Evolutionary conservation across 2,329 filamentous ascomycete genomes (phyloP).

Genomic region (Trichoderma arundinaceum): DNA sequence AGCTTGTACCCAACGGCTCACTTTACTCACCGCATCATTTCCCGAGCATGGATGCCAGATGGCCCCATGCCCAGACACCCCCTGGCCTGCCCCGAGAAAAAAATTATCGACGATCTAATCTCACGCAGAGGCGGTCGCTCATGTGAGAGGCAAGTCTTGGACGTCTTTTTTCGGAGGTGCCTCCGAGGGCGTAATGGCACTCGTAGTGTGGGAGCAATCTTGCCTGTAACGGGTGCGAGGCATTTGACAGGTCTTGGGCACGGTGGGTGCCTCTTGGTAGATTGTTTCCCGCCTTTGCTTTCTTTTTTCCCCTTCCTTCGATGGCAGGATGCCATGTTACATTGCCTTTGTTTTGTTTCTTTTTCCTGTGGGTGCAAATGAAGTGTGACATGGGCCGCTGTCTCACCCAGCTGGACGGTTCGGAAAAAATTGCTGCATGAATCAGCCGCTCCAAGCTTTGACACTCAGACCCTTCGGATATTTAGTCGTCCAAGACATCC

Average conservation of each 20-base stretch:
- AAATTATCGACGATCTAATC: slow-evolving; percentile 28
- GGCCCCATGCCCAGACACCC: slow-evolving; percentile 1
- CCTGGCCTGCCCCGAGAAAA: slow-evolving; percentile 10
- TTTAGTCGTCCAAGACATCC: background rate
- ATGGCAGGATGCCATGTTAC: background rate
- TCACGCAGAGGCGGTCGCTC: slow-evolving; percentile 28
- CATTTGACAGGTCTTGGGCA: slow-evolving; percentile 18
- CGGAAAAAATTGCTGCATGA: slow-evolving; percentile 11
- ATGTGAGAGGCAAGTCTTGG: slow-evolving; percentile 23
- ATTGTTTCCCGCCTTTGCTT: background rate
- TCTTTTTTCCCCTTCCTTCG: background rate
- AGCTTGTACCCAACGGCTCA: background rate
- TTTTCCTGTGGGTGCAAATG: background rate
- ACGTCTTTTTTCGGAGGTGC: background rate
- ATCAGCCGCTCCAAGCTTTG: background rate
- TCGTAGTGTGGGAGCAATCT: background rate
- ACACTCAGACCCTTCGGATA: slow-evolving; percentile 16
- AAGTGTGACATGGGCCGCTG: slow-evolving; percentile 16
- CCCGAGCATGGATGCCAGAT: slow-evolving; percentile 22
- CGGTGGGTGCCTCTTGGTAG: background rate
- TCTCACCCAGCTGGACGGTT: slow-evolving; percentile 26
- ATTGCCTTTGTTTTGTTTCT: background rate
- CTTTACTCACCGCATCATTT: slow-evolving; percentile 29
- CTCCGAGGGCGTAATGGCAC: background rate
- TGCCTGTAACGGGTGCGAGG: background rate